Base-by-base conservation (phyloP, 768 basidiomycete genomes). In the Amanita subjunquillea region DNA sequence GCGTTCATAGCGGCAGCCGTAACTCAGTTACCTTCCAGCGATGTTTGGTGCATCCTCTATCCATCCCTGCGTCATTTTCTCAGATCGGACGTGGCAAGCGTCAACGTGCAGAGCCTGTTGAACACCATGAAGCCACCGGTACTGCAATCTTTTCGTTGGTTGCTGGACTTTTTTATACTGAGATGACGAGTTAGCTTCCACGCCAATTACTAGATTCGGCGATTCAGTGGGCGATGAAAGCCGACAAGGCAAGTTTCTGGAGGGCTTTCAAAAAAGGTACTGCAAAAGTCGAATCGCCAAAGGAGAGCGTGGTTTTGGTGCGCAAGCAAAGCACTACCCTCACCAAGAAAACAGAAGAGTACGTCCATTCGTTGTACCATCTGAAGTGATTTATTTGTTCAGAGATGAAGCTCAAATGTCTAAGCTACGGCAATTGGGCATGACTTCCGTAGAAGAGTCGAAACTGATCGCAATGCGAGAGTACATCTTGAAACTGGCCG, bases 31-130 rank as follows among this genome's bases (percentile, higher is more conserved):
- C 87, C 87, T 0, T 67, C 74, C 2, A 92, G 91, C 50, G 96
- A 99, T 62, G 83, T 91, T 20, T 98, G 96, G 95, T 97, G 93
- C 61, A 95, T 98, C 39, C 66, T 99, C 7, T 98, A 98, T 59
- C 95, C 96, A 0, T 89, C 87, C 0, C 67, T 98, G 39, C 78
- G 89, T 43, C 86, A 92, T 59, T 82, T 93, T 54, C 71, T 98
- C 37, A 85, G 85, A 53, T 89, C 83, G 2, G 96, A 98, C 58
- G 72, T 97, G 20, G 75, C 74, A 2, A 74, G 75, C 6, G 78
- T 97, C 44, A 79, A 87, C 46, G 90, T 89, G 54, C 74, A 75
- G 48, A 83, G 79, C 42, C 61, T 99, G n/a, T 66, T 98, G 27
- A 72, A 77, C 27, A 80, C 84, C 2, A 73, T 95, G 67, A 85